phyloP scores from a whole-genome alignment of 805 yeast genomes.

The Zygosaccharomyces lentus region DNA sequence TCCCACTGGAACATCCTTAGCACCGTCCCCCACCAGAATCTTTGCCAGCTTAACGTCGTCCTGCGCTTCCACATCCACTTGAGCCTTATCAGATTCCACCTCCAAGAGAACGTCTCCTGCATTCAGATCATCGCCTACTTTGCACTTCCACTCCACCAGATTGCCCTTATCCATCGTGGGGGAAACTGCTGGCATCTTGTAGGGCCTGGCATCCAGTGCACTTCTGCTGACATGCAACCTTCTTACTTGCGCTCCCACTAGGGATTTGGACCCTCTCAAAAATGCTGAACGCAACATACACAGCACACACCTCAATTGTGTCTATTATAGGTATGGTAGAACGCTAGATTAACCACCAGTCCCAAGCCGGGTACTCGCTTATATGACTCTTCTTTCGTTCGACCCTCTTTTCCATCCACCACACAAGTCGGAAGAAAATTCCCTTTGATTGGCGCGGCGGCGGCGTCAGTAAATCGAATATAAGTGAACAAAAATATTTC shows the following conservation, averaged over 20 bases:
- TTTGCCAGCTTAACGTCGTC: slow-evolving; percentile 91
- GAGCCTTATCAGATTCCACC: slow-evolving; percentile 84
- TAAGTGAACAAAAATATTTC: neutral
- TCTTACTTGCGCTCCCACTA: slow-evolving; percentile 13
- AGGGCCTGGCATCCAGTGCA: slow-evolving; percentile 39
- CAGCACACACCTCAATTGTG: neutral
- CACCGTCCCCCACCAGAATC: slow-evolving; percentile 65
- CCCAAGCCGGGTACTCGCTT: neutral
- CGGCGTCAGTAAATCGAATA: slow-evolving; percentile 1
- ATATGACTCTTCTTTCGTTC: neutral
- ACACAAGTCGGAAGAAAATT: slow-evolving; percentile 6
- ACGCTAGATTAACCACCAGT: neutral
- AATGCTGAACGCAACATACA: slow-evolving; percentile 12
- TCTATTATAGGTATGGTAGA: neutral
- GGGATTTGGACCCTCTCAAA: slow-evolving; percentile 6
- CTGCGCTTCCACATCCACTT: slow-evolving; percentile 78
- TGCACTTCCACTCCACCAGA: slow-evolving; percentile 80
- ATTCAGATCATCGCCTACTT: slow-evolving; percentile 65
- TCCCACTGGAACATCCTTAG: slow-evolving; percentile 78
- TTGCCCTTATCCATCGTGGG: slow-evolving; percentile 99
- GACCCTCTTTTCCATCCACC: neutral
- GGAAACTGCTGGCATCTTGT: slow-evolving; percentile 97
- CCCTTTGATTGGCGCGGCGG: neutral
- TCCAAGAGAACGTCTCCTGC: slow-evolving; percentile 82
- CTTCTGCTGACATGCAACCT: slow-evolving; percentile 25